These are phyloP conservation scores for Pythium monospermum DNA, from an alignment of 352 stramenopile species.

Conservation along the genomic window DNA sequence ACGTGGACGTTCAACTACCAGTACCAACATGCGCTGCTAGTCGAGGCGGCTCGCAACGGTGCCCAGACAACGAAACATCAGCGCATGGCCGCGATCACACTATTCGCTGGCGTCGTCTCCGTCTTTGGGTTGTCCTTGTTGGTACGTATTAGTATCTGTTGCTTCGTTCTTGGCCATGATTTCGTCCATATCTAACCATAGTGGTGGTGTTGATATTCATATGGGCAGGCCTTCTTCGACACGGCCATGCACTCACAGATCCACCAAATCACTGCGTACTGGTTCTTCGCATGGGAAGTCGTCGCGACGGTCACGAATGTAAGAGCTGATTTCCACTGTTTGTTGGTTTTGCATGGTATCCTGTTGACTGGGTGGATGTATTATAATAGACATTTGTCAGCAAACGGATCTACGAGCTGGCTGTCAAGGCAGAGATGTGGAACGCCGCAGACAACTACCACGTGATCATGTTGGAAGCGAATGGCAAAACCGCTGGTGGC, in stretches of 20 bases:
- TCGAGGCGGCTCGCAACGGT: slow-evolving; percentile 28
- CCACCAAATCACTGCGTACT: slow-evolving; percentile 59
- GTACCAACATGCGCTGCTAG: slow-evolving; percentile 39
- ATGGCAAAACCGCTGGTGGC: slow-evolving; percentile 9
- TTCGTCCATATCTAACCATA: slow-evolving; percentile 12
- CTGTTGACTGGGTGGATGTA: background rate
- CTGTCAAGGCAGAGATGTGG: background rate
- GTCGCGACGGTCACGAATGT: slow-evolving; percentile 57
- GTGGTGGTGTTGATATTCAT: background rate
- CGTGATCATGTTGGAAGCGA: background rate
- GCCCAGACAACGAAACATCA: slow-evolving; percentile 20
- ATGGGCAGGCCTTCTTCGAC: slow-evolving; percentile 48
- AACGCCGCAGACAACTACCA: no score
- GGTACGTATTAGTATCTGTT: slow-evolving; percentile 13
- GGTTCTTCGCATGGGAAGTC: slow-evolving; percentile 62
- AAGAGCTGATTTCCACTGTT: slow-evolving; percentile 8
- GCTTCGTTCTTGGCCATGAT: slow-evolving; percentile 29
- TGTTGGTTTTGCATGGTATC: slow-evolving; percentile 44
- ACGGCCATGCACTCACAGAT: slow-evolving; percentile 44
- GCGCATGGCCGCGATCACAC: slow-evolving; percentile 24
- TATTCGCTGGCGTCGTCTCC: slow-evolving; percentile 21
- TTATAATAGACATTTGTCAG: slow-evolving; percentile 23
- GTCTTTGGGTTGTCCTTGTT: slow-evolving; percentile 43
- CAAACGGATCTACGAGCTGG: slow-evolving; percentile 15
- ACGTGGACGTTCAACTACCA: slow-evolving; percentile 58